A percentile compares a stretch with the other conserved stretches of the same genome.
Evolutionary conservation across 1,284 basidiomycete species (phyloP).

Genomic region (Pseudomicrostroma phylloplanum): DNA sequence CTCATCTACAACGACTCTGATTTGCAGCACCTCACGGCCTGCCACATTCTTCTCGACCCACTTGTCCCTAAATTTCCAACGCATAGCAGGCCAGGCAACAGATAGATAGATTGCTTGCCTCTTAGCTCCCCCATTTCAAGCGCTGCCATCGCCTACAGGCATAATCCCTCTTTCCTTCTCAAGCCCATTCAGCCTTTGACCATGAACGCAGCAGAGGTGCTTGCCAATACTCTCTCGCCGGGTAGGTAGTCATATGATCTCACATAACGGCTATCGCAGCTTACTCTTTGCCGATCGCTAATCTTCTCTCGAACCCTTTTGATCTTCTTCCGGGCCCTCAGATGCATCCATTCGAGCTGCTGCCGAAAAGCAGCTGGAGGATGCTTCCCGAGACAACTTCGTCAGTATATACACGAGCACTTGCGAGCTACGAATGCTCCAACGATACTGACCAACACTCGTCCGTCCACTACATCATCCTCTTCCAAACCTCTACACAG

Average conservation of each 20-base stretch:
- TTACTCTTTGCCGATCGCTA: constrained; percentile 4
- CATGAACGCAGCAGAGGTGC: constrained; percentile 49
- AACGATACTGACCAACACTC: not conserved
- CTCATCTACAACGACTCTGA: no score
- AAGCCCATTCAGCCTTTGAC: not conserved
- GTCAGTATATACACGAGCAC: constrained; percentile 17
- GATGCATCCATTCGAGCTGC: constrained; percentile 40
- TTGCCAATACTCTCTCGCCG: constrained; percentile 48
- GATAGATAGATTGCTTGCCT: no score
- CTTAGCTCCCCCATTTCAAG: no score
- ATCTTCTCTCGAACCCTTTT: not conserved
- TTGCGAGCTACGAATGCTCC: not conserved
- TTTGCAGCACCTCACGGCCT: no score
- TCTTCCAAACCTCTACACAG: constrained; percentile 8
- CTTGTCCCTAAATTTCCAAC: no score
- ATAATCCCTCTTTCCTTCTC: no score
- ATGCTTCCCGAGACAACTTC: constrained; percentile 45
- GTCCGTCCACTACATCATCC: not conserved
- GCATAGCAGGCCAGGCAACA: no score
- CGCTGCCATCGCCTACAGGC: no score
- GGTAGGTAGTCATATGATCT: constrained; percentile 19
- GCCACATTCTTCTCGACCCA: no score
- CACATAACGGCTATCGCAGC: constrained; percentile 8
- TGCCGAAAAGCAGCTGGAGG: constrained; percentile 47
- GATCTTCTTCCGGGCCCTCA: not conserved